These are phyloP conservation scores for Medicago lupulina DNA, from an alignment of 306 rosid species.

Conservation along the genomic window DNA sequence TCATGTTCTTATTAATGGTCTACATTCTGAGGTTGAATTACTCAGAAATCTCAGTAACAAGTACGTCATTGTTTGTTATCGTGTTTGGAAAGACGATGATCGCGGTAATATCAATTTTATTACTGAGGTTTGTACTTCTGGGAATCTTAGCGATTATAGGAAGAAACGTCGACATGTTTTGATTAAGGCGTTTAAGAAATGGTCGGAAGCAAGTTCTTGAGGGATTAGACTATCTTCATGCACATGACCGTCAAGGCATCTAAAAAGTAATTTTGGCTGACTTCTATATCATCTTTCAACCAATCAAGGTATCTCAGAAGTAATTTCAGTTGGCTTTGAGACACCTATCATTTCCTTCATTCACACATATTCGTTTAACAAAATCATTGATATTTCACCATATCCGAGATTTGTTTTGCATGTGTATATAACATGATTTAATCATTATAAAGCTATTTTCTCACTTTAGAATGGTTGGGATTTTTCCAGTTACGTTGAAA, in stretches of 20 bases:
- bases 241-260: slow-evolving; percentile 39
- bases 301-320: too few relatives aligned
- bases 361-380: too few relatives aligned
- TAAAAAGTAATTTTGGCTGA: too few relatives aligned
- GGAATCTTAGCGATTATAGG: slow-evolving; percentile 77
- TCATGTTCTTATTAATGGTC: slow-evolving; percentile 65
- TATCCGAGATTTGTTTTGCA: too few relatives aligned
- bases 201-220: slow-evolving; percentile 89
- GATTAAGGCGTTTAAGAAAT: slow-evolving; percentile 84
- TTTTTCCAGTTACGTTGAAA: background rate
- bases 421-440: too few relatives aligned
- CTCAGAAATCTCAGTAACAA: slow-evolving; percentile 67
- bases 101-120: slow-evolving; percentile 70
- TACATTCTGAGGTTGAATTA: slow-evolving; percentile 76
- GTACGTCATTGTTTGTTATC: slow-evolving; percentile 74
- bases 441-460: too few relatives aligned
- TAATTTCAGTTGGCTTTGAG: too few relatives aligned
- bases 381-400: background rate
- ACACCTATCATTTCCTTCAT: too few relatives aligned
- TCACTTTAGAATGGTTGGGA: background rate
- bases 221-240: slow-evolving; percentile 90
- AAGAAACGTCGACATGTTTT: slow-evolving; percentile 87
- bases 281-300: too few relatives aligned
- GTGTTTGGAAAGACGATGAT: slow-evolving; percentile 80
- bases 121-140: slow-evolving; percentile 86